Conservation (phyloP, 345 rosid species). For the Pistacia atlantica region DNA sequence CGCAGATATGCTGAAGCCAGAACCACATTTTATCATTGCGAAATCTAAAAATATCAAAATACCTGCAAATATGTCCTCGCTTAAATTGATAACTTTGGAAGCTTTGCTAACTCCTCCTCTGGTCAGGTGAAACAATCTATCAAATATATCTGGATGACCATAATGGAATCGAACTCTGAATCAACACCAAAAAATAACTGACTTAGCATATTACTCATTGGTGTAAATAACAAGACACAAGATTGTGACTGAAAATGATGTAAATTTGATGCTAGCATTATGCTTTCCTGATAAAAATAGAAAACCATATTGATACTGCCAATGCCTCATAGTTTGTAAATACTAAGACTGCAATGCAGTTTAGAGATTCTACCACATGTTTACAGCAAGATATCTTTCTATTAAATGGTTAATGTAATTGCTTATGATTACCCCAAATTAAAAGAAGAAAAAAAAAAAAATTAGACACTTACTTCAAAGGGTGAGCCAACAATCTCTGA, state of each 20-base stretch:
- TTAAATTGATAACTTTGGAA: conserved; percentile 79
- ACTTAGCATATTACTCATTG: neutral
- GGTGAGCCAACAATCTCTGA: conserved; percentile 75
- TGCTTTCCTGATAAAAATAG: neutral
- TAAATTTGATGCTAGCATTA: neutral
- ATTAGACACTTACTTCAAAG: conserved; percentile 50
- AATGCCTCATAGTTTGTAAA: neutral
- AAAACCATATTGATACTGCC: conserved; percentile 9
- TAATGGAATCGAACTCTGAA: conserved; percentile 76
- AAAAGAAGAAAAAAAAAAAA: neutral
- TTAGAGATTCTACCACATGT: neutral
- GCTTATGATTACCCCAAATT: neutral
- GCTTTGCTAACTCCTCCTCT: conserved; percentile 96
- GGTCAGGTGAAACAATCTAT: conserved; percentile 85
- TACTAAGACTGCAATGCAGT: neutral
- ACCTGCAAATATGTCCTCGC: conserved; percentile 92
- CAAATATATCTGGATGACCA: conserved; percentile 95
- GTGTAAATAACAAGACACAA: neutral
- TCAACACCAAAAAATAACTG: conserved; percentile 10
- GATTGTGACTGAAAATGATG: neutral
- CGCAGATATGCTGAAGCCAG: neutral
- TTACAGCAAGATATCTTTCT: neutral
- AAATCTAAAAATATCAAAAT: conserved; percentile 11
- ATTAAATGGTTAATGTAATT: neutral
- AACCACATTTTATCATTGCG: neutral